Base-by-base conservation (phyloP, 1,284 basidiomycete species). In the Moniliophthora roreri region DNA sequence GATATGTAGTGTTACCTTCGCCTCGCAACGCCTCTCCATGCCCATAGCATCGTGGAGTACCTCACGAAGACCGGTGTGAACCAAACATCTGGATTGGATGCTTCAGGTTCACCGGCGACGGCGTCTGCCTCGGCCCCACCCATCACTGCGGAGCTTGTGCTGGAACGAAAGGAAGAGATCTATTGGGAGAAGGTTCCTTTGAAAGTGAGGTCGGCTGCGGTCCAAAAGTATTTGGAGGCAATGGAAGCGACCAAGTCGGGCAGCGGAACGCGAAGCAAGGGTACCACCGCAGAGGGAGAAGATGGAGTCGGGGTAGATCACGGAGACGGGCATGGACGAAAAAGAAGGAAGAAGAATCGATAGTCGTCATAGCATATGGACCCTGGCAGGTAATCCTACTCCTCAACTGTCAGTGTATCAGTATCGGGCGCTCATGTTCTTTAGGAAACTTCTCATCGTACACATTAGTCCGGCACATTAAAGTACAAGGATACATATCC, bases 121-220 rank as follows among this genome's bases (percentile, higher is more conserved):
- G 18, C 50, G 39, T 32, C 20, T 50, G 58, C 36, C 7, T 47
- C 26, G n/a, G 23, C 16, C 52, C 62, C 57, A 34, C 56, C 69
- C 1, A 76, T 89, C 11, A 47, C 54, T 13, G 60, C 78, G 36
- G 87, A 89, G 61, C 51, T 84, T 24, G 78, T 91, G 0, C 65
- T 69, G 8, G 88, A 86, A 2, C 81, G 71, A 62, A 73, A 77
- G 49, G 89, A 91, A 61, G 79, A 78, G 56, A 52, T 91, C 16
- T 92, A 91, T 61, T 92, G 89, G 89, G 78, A 81, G 52, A 85
- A 84, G 59, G 81, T 91, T 0, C 89, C 89, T 0, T 80, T 84
- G 61, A 90, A 87, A 62, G 74, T 90, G 15, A 73, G 83, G 20
- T 65, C 69, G 47, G 76, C 80, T 59, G 87, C 88, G 0, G 79